Base-by-base conservation (phyloP, 2,329 filamentous ascomycete species). In the Seiridium cupressi region DNA sequence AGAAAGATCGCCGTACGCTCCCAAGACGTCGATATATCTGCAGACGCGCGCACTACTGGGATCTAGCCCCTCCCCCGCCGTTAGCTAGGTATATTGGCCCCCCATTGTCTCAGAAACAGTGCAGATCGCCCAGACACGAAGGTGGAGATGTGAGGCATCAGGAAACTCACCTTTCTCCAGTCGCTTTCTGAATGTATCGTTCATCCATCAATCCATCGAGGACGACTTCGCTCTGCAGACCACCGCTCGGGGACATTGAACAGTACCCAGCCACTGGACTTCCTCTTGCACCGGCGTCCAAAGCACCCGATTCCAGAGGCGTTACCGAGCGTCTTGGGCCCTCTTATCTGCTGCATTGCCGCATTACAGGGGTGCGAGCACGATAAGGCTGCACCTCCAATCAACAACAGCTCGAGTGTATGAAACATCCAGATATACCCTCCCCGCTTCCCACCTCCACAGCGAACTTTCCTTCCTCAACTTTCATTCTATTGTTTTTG, bases 321-420 rank as follows among this genome's bases (percentile, higher is more conserved):
- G 18, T 26, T 26, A 26, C 18, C 18, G 18, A 26, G 18, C 2
- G 18, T 26, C 18, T 26, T 26, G 18, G 18, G 18, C 18, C 18
- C 18, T 44, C 26, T 18, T 51, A 51, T 58, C 44, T 51, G 44
- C 44, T 36, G 46, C 35, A 31, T 31, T n/a, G 36, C 53, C 42
- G 10, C 31, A n/a, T 34, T n/a, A 42, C 57, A 59, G 57, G 57
- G 57, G 51, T 59, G 57, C 38, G 7, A 42, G n/a, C 18, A 51
- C 54, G 59, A 60, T 60, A 57, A 60, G 59, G 38, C 54, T 60
- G 59, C 18, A 48, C 53, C 53, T 57, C 54, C 54, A 51, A 55
- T 51, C 59, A 60, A 31, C 34, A 55, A 56, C 49, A 26, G 44
- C 48, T 49, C 35, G 32, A 32, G 44, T 47, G 58, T 48, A 44